These are phyloP conservation scores for Candida mesenterica DNA, from an alignment of 1,139 yeast genomes.

Conservation along the genomic window DNA sequence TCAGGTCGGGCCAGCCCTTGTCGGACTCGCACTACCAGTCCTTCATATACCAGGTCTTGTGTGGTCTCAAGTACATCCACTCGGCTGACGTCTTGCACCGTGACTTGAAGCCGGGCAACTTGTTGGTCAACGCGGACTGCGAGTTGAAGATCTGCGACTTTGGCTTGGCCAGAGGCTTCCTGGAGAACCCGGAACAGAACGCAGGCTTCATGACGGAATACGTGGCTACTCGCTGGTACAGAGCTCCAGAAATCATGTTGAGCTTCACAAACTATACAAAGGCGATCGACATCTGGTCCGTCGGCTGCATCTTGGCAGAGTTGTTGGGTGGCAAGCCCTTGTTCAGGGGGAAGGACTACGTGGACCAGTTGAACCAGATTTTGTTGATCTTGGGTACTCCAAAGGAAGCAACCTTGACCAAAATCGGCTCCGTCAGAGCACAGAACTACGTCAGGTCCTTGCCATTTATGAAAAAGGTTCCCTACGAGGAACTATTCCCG, in stretches of 20 bases:
- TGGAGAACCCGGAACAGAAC: constrained; percentile 78
- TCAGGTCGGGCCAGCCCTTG: constrained; percentile 87
- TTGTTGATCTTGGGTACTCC: constrained; percentile 89
- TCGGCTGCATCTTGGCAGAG: constrained; percentile 95
- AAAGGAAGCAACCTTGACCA: constrained; percentile 71
- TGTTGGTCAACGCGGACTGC: constrained; percentile 93
- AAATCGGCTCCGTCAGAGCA: constrained; percentile 87
- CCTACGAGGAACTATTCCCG: constrained; percentile 73
- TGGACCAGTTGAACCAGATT: constrained; percentile 90
- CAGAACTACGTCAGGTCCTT: constrained; percentile 88
- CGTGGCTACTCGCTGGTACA: constrained; percentile 97
- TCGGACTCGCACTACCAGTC: constrained; percentile 95
- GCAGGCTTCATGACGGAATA: constrained; percentile 93
- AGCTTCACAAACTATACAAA: constrained; percentile 90
- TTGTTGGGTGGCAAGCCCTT: constrained; percentile 88
- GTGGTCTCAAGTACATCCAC: constrained; percentile 92
- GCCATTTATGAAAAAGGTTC: constrained; percentile 79
- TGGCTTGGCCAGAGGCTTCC: constrained; percentile 94
- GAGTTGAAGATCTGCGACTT: constrained; percentile 95
- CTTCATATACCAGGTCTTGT: constrained; percentile 85
- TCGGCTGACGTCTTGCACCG: constrained; percentile 94
- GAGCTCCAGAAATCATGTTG: constrained; percentile 97
- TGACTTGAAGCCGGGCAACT: constrained; percentile 91
- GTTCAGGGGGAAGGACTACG: constrained; percentile 93
- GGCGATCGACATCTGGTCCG: constrained; percentile 97